Evolutionary conservation across 768 basidiomycete genomes (phyloP), one percentile per base, ranked within the genome.

Genomic region (Boletus tylopilopsis): DNA sequence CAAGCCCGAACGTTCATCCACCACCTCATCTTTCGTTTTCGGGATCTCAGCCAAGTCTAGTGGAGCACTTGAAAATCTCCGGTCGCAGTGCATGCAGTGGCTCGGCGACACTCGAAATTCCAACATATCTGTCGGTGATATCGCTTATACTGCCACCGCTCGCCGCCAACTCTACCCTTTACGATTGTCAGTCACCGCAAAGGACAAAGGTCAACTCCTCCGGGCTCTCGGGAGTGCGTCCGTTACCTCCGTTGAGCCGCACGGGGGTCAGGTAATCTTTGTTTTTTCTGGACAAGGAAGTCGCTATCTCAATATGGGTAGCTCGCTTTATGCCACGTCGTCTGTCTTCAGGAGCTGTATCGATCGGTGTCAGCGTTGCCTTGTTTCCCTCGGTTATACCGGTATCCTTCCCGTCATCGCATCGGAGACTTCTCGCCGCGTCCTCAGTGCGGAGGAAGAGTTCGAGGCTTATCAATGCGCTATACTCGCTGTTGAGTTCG

Each of bases 261-360:
- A 49, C 1, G 54, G 61, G 11, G 59, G 58, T n/a, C 66, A 70
- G 4, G 71, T 77, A 2, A 73, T 80, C 6, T 87, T 89, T 56
- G 81, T 87, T 4, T 88, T 87, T 63, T 82, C 86, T 16, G 88
- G 87, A 8, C 84, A 88, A 60, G 87, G 86, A 33, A 71, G 77
- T 27, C 85, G 87, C 53, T 83, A 84, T 67, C 59, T 71, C 16
- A 77, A 80, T 6, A 87, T 88, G 85, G 86, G 82, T 0, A 50
- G 66, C 25, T 62, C 65, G 0, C 73, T 89, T 15, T 90, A 89
- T 49, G 59, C 58, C 33, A 72, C 72, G 1, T 75, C 72, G 7
- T 53, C 72, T 0, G 42, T 76, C 2, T 87, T 89, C 63, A 72
- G 64, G 42, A 49, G 57, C 6, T 68, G 72, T 39, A 75, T 90